A percentile compares a stretch with the other conserved stretches of the same genome.
These are phyloP conservation scores for Bonia amplexicaulis DNA, from an alignment of 176 grass and related monocot genomes.

Conservation along the genomic window DNA sequence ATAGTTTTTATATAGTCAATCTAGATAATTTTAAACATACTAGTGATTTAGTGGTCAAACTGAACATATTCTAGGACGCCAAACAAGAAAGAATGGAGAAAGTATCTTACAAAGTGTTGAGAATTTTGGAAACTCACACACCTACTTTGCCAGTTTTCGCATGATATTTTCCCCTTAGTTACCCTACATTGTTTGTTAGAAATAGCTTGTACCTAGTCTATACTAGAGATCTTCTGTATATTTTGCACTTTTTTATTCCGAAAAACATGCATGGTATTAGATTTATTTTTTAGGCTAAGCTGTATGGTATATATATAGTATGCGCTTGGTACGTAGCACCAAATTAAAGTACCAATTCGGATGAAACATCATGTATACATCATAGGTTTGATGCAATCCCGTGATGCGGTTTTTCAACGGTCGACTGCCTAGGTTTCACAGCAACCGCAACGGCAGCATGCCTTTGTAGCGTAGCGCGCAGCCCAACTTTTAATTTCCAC, in stretches of 20 bases:
- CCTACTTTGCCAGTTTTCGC: too few species aligned
- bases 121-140: too few species aligned
- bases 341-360: neutral
- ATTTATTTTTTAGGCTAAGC: too few species aligned
- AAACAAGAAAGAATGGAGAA: too few species aligned
- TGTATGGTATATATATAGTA: neutral
- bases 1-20: neutral
- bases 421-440: neutral
- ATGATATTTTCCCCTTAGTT: too few species aligned
- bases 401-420: neutral
- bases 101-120: too few species aligned
- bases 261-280: too few species aligned
- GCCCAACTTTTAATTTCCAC: neutral
- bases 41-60: neutral
- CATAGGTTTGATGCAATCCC: neutral
- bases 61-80: too few species aligned
- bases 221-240: too few species aligned
- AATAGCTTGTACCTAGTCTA: too few species aligned
- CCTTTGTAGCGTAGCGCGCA: neutral
- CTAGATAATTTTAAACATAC: neutral
- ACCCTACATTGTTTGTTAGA: too few species aligned
- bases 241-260: too few species aligned
- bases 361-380: neutral
- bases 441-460: neutral
- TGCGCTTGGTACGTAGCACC: neutral